These are phyloP conservation scores for Saccharomyces jurei DNA, from an alignment of 805 yeast species.

Conservation along the genomic window DNA sequence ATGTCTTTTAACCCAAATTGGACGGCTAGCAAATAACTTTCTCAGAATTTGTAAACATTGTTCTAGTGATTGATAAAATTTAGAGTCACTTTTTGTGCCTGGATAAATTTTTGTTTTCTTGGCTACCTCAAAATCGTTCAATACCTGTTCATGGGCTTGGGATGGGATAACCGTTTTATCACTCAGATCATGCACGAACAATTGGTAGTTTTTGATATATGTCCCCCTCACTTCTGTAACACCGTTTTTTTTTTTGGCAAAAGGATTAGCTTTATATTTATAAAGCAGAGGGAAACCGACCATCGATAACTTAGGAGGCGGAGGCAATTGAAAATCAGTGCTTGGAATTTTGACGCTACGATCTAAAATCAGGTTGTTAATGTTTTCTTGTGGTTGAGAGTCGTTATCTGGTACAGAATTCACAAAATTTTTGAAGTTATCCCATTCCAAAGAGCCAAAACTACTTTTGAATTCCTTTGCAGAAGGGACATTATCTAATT, in stretches of 20 bases:
- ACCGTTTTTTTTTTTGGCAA: slow-evolving; percentile 49
- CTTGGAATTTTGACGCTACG: slow-evolving; percentile 17
- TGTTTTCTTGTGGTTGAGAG: slow-evolving; percentile 31
- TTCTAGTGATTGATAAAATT: slow-evolving; percentile 25
- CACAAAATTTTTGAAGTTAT: slow-evolving; percentile 24
- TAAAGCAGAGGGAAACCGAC: slow-evolving; percentile 71
- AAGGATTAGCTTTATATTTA: slow-evolving; percentile 66
- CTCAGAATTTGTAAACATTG: slow-evolving; percentile 27
- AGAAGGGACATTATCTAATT: slow-evolving; percentile 49
- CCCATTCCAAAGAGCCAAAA: slow-evolving; percentile 27
- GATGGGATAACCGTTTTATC: slow-evolving; percentile 41
- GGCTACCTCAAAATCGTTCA: slow-evolving; percentile 36
- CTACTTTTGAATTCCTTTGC: slow-evolving; percentile 30
- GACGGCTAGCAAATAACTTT: slow-evolving; percentile 56
- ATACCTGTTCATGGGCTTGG: slow-evolving; percentile 43
- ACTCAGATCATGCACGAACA: slow-evolving; percentile 37
- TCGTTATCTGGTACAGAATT: slow-evolving; percentile 34
- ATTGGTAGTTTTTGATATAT: slow-evolving; percentile 37
- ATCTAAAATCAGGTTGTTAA: slow-evolving; percentile 21
- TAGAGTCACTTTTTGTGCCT: slow-evolving; percentile 28
- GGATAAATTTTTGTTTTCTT: slow-evolving; percentile 26
- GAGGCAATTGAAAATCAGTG: slow-evolving; percentile 44
- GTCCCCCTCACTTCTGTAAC: slow-evolving; percentile 37
- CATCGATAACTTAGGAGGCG: slow-evolving; percentile 79
- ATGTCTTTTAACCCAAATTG: slow-evolving; percentile 80